These are phyloP conservation scores for Globisporangium abappressorium DNA, from an alignment of 352 stramenopile species.

Conservation along the genomic window DNA sequence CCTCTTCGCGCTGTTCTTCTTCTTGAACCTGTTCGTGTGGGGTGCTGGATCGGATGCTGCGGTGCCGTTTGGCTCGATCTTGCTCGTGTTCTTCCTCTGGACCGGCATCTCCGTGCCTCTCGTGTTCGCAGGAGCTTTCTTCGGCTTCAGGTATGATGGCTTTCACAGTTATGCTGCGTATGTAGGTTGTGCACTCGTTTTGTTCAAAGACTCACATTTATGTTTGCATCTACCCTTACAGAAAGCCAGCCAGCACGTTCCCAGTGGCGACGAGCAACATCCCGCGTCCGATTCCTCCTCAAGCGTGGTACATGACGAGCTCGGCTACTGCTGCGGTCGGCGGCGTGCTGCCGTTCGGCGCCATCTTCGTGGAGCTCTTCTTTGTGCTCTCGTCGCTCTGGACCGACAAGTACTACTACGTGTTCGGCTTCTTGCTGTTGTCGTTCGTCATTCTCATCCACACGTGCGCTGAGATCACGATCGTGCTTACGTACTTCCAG, in stretches of 20 bases:
- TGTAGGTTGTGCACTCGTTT: background rate
- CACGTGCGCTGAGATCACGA: slow-evolving; percentile 98
- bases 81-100: slow-evolving; percentile 99
- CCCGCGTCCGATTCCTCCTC: slow-evolving; percentile 96
- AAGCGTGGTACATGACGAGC: slow-evolving; percentile 98
- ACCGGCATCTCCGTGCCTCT: slow-evolving; percentile 98
- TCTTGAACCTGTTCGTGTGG: slow-evolving; percentile 97
- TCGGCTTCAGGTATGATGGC: slow-evolving; percentile 92
- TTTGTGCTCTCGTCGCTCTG: slow-evolving; percentile 99
- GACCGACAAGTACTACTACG: slow-evolving; percentile 99
- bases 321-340: slow-evolving; percentile 92
- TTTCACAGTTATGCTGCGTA: slow-evolving; percentile 11
- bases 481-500: slow-evolving; percentile 99
- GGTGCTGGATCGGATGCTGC: slow-evolving; percentile 89
- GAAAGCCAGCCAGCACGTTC: slow-evolving; percentile 91
- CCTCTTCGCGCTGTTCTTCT: slow-evolving; percentile 96
- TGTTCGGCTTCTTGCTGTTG: slow-evolving; percentile 99
- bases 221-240: slow-evolving; percentile 18
- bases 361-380: slow-evolving; percentile 99
- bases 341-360: slow-evolving; percentile 98
- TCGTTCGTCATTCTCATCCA: slow-evolving; percentile 98
- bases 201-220: background rate
- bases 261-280: slow-evolving; percentile 98
- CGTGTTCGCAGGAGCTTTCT: slow-evolving; percentile 98
- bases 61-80: slow-evolving; percentile 97